Percentiles rank a stretch among this genome's conserved stretches.
These are phyloP conservation scores for Fusarium armeniacum DNA, from an alignment of 2,329 filamentous ascomycete genomes.

Conservation along the genomic window DNA sequence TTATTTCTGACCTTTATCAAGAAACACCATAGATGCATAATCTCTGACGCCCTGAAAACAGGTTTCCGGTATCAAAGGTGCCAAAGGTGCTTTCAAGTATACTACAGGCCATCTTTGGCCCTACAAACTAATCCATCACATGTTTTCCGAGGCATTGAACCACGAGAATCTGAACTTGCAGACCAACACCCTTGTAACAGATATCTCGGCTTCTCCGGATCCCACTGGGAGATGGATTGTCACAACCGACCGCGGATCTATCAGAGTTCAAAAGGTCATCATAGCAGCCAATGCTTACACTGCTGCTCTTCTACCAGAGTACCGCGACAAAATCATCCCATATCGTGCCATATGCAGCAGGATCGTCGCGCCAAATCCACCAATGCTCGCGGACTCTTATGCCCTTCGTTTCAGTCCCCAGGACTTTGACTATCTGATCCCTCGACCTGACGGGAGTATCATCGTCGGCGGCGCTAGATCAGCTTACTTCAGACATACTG, in stretches of 20 bases:
- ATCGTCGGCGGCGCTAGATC: constrained; percentile 51
- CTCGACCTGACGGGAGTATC: constrained; percentile 59
- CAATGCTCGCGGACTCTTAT: constrained; percentile 42
- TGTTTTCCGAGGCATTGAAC: constrained; percentile 43
- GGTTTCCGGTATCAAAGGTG: constrained; percentile 52
- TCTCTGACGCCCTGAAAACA: neutral
- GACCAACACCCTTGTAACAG: constrained; percentile 45
- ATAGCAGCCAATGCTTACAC: constrained; percentile 12
- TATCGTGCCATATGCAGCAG: constrained; percentile 57
- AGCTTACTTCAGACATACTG: constrained; percentile 54
- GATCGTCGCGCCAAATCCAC: constrained; percentile 46
- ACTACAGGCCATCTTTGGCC: constrained; percentile 51
- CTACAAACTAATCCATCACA: constrained; percentile 52
- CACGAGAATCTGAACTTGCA: constrained; percentile 50
- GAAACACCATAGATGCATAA: no score
- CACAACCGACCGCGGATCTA: constrained; percentile 56
- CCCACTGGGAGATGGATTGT: constrained; percentile 32
- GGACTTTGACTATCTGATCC: constrained; percentile 61
- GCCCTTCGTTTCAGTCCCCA: constrained; percentile 40
- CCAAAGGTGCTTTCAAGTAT: constrained; percentile 53
- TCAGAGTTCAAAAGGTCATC: constrained; percentile 49
- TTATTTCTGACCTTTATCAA: no score
- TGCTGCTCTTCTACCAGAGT: constrained; percentile 50
- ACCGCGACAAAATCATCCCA: constrained; percentile 72
- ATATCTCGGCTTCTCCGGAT: constrained; percentile 25